phyloP scores from a whole-genome alignment of 371 early-diverging fungal species.

The Mortierella sp. region DNA sequence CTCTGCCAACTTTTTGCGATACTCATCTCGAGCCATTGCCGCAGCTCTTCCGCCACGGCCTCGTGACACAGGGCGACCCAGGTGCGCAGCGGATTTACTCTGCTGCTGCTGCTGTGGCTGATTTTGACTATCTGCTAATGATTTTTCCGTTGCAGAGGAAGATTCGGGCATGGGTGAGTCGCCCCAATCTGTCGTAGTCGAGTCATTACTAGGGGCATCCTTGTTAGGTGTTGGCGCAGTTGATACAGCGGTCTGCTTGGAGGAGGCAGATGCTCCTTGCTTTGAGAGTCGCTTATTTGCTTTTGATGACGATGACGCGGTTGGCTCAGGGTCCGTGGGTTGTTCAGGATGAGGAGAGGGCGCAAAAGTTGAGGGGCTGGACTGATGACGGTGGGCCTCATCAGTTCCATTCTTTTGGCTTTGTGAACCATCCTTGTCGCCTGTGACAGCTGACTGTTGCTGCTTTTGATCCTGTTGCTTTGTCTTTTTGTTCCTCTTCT shows the following conservation, averaged over 20 bases:
- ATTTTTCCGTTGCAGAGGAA: conserved; percentile 4
- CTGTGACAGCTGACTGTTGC: conserved; percentile 5
- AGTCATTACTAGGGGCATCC: conserved; percentile 2
- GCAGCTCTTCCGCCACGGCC: conserved; percentile 48
- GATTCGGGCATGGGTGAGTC: conserved; percentile 19
- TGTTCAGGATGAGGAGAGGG: conserved; percentile 12
- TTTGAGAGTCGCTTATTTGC: conserved; percentile 38
- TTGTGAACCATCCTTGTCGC: conserved; percentile 19
- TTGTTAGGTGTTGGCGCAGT: conserved; percentile 16
- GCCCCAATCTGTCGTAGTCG: conserved; percentile 13
- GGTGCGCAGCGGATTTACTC: conserved; percentile 27
- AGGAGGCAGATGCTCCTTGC: conserved; percentile 16
- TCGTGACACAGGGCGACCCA: conserved; percentile 29
- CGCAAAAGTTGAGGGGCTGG: conserved; percentile 5
- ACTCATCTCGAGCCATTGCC: conserved; percentile 65
- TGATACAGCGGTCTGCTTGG: conserved; percentile 12
- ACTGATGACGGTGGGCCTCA: not conserved
- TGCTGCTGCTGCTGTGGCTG: conserved; percentile 27
- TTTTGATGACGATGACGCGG: conserved; percentile 19
- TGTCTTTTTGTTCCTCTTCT: conserved; percentile 37
- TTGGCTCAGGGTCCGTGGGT: conserved; percentile 22
- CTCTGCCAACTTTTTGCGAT: conserved; percentile 66
- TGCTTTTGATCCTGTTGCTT: conserved; percentile 25
- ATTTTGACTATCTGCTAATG: conserved; percentile 4
- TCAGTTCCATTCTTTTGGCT: conserved; percentile 12